Conservation (phyloP, 768 basidiomycete species). For the Suillus lakei region DNA sequence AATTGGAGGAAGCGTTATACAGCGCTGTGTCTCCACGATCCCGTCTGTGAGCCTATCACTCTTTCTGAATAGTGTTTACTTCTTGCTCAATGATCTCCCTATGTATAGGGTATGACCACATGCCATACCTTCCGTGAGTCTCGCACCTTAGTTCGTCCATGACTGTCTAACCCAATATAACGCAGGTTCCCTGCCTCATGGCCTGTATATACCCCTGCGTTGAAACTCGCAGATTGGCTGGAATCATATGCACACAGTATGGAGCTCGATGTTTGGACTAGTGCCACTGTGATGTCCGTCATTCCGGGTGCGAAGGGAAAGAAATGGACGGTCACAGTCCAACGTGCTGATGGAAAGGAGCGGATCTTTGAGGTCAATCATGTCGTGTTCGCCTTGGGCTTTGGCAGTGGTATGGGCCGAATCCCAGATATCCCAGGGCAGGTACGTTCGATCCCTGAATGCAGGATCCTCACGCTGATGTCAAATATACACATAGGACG, state of each 20-base stretch:
- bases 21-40: constrained; percentile 40
- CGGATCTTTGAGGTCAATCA: constrained; percentile 51
- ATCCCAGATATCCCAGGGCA: constrained; percentile 50
- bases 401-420: constrained; percentile 48
- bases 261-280: constrained; percentile 72
- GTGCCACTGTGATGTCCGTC: constrained; percentile 37
- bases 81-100: neutral
- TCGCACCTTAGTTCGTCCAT: neutral
- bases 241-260: constrained; percentile 63
- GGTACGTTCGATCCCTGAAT: constrained; percentile 30
- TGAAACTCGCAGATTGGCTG: constrained; percentile 67
- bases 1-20: constrained; percentile 53
- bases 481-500: constrained; percentile 39
- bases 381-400: constrained; percentile 53
- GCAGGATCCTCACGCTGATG: neutral
- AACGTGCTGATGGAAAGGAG: constrained; percentile 38
- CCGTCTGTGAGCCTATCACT: constrained; percentile 30
- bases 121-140: constrained; percentile 61
- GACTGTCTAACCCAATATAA: neutral
- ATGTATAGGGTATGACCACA: constrained; percentile 46
- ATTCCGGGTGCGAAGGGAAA: constrained; percentile 37
- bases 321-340: constrained; percentile 49
- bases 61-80: neutral
- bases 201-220: constrained; percentile 61
- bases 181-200: constrained; percentile 60